These are phyloP conservation scores for Pseudogymnoascus sp. DNA, from an alignment of 2,329 filamentous ascomycete species.

Conservation along the genomic window DNA sequence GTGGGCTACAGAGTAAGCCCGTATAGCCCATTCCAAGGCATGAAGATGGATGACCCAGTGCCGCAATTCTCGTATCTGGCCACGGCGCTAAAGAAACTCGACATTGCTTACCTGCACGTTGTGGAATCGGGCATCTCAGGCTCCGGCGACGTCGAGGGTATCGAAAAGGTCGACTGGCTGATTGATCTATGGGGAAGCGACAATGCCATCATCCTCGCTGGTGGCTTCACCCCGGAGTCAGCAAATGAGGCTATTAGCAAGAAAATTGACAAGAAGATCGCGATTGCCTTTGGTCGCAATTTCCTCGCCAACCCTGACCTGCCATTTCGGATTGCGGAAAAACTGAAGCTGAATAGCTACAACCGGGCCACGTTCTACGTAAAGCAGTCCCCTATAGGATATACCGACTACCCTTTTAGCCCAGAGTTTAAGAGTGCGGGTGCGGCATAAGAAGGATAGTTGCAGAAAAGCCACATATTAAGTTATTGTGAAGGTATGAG, in stretches of 20 bases:
- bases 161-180: conserved; percentile 36
- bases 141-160: conserved; percentile 33
- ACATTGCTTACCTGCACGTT: conserved; percentile 56
- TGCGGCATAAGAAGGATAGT: background rate
- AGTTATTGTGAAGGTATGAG: background rate
- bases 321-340: conserved; percentile 37
- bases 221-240: conserved; percentile 35
- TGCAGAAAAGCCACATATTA: background rate
- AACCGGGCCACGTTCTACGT: conserved; percentile 40
- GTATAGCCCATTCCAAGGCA: conserved; percentile 53
- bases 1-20: conserved; percentile 54
- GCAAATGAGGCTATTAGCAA: conserved; percentile 18
- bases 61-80: conserved; percentile 57
- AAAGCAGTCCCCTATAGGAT: conserved; percentile 7
- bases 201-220: conserved; percentile 43
- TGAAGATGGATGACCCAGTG: conserved; percentile 55
- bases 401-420: conserved; percentile 11
- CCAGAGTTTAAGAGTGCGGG: background rate
- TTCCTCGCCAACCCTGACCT: conserved; percentile 45
- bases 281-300: conserved; percentile 40
- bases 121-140: conserved; percentile 40
- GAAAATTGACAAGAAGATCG: conserved; percentile 36
- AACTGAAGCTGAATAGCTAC: conserved; percentile 37
- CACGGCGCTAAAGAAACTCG: conserved; percentile 41
- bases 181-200: conserved; percentile 36